Evolutionary conservation across 164 flowering plant genomes (phyloP).

Genomic region (Brasenia schreberi): DNA sequence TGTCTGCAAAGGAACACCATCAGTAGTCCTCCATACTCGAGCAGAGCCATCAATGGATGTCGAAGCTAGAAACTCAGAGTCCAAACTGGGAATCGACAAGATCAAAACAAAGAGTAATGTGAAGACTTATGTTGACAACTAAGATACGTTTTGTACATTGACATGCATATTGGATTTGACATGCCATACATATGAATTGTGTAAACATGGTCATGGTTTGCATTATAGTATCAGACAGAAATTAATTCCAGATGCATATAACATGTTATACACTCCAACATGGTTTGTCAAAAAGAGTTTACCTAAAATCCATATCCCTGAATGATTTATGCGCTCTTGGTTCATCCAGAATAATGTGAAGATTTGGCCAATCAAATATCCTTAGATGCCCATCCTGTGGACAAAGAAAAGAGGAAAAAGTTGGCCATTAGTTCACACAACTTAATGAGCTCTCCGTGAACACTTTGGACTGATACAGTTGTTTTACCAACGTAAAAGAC

Average conservation of each 20-base stretch:
- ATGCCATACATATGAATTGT: not conserved
- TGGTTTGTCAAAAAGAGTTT: not conserved
- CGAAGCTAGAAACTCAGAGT: conserved; percentile 81
- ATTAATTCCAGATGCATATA: not conserved
- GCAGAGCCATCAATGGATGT: conserved; percentile 92
- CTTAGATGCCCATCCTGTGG: conserved; percentile 86
- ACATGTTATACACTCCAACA: not conserved
- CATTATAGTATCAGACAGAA: not conserved
- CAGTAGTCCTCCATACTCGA: conserved; percentile 75
- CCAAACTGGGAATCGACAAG: conserved; percentile 40
- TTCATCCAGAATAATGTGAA: conserved; percentile 63
- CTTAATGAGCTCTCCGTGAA: not conserved
- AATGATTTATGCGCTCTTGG: conserved; percentile 76
- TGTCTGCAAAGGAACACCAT: conserved; percentile 61
- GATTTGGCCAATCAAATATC: conserved; percentile 85
- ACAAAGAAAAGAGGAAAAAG: not conserved
- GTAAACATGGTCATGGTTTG: not conserved
- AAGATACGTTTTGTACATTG: not conserved
- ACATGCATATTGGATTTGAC: not conserved
- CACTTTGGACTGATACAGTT: not conserved
- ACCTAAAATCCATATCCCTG: conserved; percentile 92
- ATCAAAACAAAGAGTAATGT: not conserved
- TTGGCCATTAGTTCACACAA: too few species aligned
- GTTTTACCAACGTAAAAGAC: not conserved
- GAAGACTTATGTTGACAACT: not conserved